phyloP scores from a whole-genome alignment of 768 basidiomycete genomes.

The Serendipita sp. region DNA sequence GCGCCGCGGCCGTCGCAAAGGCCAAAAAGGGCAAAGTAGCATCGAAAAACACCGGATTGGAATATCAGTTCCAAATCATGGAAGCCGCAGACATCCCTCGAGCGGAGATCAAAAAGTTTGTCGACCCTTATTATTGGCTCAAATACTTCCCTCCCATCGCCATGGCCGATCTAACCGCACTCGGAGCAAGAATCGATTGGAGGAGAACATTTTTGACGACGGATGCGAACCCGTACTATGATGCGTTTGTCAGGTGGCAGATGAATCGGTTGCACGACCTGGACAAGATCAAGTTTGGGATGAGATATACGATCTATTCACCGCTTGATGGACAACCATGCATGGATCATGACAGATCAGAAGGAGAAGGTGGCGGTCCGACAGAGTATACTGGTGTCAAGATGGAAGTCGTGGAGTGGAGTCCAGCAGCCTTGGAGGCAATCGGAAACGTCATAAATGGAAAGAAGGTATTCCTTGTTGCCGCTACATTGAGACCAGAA shows the following conservation, averaged over 20 bases:
- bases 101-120: conserved; percentile 86
- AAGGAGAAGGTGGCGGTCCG: conserved; percentile 87
- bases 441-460: conserved; percentile 55
- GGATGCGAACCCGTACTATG: conserved; percentile 91
- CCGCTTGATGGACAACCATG: conserved; percentile 98
- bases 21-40: conserved; percentile 91
- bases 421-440: conserved; percentile 44
- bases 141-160: conserved; percentile 94
- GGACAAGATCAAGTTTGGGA: conserved; percentile 94
- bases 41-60: conserved; percentile 83
- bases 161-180: conserved; percentile 45
- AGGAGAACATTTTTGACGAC: conserved; percentile 88
- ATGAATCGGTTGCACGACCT: conserved; percentile 77
- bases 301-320: conserved; percentile 96
- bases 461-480: conserved; percentile 80
- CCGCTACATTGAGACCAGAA: conserved; percentile 89
- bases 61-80: conserved; percentile 99
- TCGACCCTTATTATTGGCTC: conserved; percentile 89
- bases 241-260: conserved; percentile 95
- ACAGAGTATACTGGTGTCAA: conserved; percentile 92
- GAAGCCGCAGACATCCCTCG: conserved; percentile 82
- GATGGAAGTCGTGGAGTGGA: conserved; percentile 85
- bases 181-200: conserved; percentile 98
- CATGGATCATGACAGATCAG: conserved; percentile 97
- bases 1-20: conserved; percentile 35